Base-by-base conservation (phyloP, 768 basidiomycete genomes). In the Trametes maxima region DNA sequence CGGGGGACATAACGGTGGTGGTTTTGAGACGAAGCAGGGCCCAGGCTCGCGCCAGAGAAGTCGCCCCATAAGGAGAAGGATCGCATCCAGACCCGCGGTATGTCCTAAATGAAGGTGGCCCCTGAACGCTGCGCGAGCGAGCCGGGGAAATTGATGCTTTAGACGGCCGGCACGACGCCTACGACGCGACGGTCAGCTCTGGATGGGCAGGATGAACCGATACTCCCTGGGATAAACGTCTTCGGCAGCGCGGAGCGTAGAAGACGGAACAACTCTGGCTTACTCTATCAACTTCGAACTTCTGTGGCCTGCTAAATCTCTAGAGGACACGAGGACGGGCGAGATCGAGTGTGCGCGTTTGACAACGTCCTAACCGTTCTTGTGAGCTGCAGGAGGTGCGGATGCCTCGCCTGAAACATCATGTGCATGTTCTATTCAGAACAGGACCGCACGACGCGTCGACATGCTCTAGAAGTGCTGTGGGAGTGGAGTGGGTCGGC, bases 381-480 rank as follows among this genome's bases (percentile, higher is more conserved):
- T 16, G 55, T 57, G 22, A 42, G 37, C 24, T 14, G n/a, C 40
- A 13, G 21, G n/a, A 40, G 19, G 25, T 25, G 57, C 48, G 57
- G 28, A 35, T n/a, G 48, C 48, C 57, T 50, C 48, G 48, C 57
- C 57, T 36, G 47, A 44, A 33, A 50, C 25, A 40, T 17, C 25
- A 33, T 47, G 33, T 21, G 25, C 17, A 55, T 35, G 60, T 21
- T n/a, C 7, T 24, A 45, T 12, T 45, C 28, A 48, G 28, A 44
- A 48, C 48, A 49, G 54, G 46, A 48, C 42, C 19, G 42, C 21
- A 33, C 28, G 54, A 54, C 54, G 35, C 21, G 33, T n/a, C 21
- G 28, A 36, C 33, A 43, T 21, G 12, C 19, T 12, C 11, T 14
- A 21, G 25, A 35, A 22, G 48, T 33, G 24, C 40, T 40, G 48